Conservation (phyloP, 805 yeast species). For the Jamesozyma hellenica region DNA sequence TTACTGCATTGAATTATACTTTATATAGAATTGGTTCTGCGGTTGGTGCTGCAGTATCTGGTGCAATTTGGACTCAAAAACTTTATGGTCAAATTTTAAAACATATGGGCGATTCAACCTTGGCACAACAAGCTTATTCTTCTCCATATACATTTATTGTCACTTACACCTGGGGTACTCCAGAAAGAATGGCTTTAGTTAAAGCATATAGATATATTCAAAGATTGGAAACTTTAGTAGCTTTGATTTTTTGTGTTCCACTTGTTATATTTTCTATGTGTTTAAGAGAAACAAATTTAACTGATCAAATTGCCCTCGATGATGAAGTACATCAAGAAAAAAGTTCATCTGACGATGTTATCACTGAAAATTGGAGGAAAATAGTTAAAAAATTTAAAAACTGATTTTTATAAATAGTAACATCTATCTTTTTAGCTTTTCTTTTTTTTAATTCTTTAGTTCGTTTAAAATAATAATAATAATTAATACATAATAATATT, state of each 20-base stretch:
- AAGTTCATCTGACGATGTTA: constrained; percentile 10
- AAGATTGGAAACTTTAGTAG: constrained; percentile 42
- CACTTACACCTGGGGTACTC: constrained; percentile 50
- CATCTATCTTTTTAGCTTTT: too few relatives aligned
- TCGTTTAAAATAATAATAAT: too few relatives aligned
- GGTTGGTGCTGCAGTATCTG: constrained; percentile 53
- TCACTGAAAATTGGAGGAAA: background rate
- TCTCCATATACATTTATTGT: constrained; percentile 43
- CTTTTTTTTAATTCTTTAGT: too few relatives aligned
- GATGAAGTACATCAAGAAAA: constrained; percentile 17
- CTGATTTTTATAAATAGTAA: too few relatives aligned
- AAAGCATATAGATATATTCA: constrained; percentile 51
- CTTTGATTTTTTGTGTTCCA: constrained; percentile 21
- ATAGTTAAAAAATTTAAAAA: too few relatives aligned
- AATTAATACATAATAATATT: too few relatives aligned
- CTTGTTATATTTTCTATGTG: constrained; percentile 19
- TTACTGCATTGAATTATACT: constrained; percentile 49
- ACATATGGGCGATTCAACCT: constrained; percentile 31
- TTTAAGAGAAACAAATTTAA: constrained; percentile 20
- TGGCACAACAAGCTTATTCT: constrained; percentile 40
- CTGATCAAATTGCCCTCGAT: constrained; percentile 20
- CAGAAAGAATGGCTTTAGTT: constrained; percentile 48
- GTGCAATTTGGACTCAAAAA: constrained; percentile 63
- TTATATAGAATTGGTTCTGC: constrained; percentile 57
- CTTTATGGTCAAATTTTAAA: constrained; percentile 37